phyloP scores from a whole-genome alignment of 2,329 filamentous ascomycete species.

The Colletotrichum horii region DNA sequence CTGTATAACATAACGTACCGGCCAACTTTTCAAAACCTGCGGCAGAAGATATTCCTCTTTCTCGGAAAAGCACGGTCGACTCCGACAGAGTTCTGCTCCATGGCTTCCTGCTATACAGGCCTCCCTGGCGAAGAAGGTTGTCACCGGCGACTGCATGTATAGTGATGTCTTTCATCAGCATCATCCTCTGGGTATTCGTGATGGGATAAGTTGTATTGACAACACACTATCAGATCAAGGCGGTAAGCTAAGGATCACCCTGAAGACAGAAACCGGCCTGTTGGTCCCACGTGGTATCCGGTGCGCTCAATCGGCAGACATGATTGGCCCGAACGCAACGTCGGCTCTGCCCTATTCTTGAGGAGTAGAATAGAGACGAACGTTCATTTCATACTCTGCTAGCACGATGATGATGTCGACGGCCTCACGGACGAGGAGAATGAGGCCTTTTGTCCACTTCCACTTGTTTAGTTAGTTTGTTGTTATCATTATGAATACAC shows the following conservation, averaged over 20 bases:
- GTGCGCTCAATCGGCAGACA: neutral
- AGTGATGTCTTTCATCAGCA: neutral
- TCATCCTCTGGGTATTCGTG: neutral
- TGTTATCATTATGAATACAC: neutral
- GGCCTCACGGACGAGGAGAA: fast-evolving
- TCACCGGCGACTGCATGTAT: neutral
- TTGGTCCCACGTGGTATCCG: neutral
- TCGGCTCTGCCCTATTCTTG: neutral
- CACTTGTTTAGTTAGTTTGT: neutral
- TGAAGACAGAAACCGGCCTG: neutral
- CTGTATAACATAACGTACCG: no score
- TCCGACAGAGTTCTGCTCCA: no score
- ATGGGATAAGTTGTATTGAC: neutral
- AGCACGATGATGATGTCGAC: neutral
- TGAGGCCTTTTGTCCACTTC: neutral
- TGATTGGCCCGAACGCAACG: neutral
- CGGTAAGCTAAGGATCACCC: fast-evolving
- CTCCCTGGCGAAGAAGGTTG: no score
- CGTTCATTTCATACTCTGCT: neutral
- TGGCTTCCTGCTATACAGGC: no score
- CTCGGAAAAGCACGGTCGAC: no score
- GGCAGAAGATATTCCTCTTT: no score
- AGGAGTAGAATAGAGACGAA: neutral
- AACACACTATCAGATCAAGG: neutral
- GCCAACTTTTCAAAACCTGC: no score